phyloP scores from a whole-genome alignment of 495 filamentous ascomycete species.

The Sabuloglossum arenarium region DNA sequence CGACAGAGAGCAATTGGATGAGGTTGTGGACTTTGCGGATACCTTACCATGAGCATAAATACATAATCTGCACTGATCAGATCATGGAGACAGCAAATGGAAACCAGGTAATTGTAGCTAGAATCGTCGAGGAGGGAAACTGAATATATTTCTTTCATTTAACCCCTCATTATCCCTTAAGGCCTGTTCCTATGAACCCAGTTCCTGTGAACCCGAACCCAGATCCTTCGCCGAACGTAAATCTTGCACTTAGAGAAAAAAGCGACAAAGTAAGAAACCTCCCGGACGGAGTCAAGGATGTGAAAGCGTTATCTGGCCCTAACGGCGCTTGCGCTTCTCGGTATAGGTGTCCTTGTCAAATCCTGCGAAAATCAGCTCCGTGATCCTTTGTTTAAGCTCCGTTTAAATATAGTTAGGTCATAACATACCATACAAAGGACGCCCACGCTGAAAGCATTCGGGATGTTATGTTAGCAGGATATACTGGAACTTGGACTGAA shows the following conservation, averaged over 20 bases:
- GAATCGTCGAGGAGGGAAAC: too few species aligned
- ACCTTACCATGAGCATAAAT: not conserved
- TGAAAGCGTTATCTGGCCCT: not conserved
- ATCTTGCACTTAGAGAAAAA: too few species aligned
- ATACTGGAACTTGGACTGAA: not conserved
- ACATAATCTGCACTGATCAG: not conserved
- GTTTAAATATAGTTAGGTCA: not conserved
- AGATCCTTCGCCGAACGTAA: too few species aligned
- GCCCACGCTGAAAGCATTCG: not conserved
- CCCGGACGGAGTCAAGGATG: not conserved
- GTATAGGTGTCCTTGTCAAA: conserved; percentile 1
- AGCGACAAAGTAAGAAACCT: not conserved
- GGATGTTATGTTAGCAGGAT: not conserved
- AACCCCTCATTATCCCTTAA: too few species aligned
- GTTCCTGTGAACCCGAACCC: too few species aligned
- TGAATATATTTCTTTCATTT: too few species aligned
- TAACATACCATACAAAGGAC: not conserved
- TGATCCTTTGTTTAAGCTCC: not conserved
- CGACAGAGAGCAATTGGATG: not conserved
- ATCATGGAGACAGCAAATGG: too few species aligned
- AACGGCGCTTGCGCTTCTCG: not conserved
- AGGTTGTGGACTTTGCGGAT: not conserved
- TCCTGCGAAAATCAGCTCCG: not conserved
- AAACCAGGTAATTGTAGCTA: too few species aligned
- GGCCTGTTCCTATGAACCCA: too few species aligned